Percentiles rank a stretch among this genome's conserved stretches.
These are phyloP conservation scores for Stachybotrys echinatus DNA, from an alignment of 2,329 filamentous ascomycete genomes.

Conservation along the genomic window DNA sequence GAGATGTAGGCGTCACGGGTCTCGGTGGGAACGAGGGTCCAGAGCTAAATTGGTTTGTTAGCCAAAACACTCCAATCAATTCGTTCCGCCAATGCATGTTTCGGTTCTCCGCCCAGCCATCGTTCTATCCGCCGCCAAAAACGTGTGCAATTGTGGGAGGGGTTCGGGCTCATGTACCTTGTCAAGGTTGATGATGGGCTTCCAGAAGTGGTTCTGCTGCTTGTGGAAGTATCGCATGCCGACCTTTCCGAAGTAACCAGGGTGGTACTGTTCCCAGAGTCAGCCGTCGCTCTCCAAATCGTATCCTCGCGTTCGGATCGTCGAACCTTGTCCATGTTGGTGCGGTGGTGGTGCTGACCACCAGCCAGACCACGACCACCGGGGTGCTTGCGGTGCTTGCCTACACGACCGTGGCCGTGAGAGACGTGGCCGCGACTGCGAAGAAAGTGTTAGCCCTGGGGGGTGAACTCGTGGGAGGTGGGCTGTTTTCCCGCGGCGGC, in stretches of 20 bases:
- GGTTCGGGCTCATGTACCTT: constrained; percentile 60
- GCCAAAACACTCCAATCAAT: too few relatives aligned
- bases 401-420: constrained; percentile 95
- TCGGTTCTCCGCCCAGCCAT: too few relatives aligned
- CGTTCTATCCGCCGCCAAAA: too few relatives aligned
- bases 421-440: constrained; percentile 92
- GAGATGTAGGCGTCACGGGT: constrained; percentile 87
- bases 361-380: constrained; percentile 85
- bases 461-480: not conserved
- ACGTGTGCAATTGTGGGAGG: not conserved
- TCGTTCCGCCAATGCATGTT: not conserved
- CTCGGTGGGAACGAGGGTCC: constrained; percentile 90
- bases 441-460: constrained; percentile 16
- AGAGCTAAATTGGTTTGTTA: constrained; percentile 62
- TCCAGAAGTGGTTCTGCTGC: constrained; percentile 94
- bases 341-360: constrained; percentile 85
- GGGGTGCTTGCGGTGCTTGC: constrained; percentile 95
- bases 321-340: constrained; percentile 70
- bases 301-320: constrained; percentile 26
- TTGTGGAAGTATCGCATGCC: constrained; percentile 97
- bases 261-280: constrained; percentile 66
- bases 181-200: constrained; percentile 97
- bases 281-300: not conserved
- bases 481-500: constrained; percentile 6
- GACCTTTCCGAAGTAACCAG: constrained; percentile 99